Percentiles rank a stretch among this genome's conserved stretches.
Evolutionary conservation across 352 stramenopile species (phyloP).

Genomic region (Albugo laibachii): DNA sequence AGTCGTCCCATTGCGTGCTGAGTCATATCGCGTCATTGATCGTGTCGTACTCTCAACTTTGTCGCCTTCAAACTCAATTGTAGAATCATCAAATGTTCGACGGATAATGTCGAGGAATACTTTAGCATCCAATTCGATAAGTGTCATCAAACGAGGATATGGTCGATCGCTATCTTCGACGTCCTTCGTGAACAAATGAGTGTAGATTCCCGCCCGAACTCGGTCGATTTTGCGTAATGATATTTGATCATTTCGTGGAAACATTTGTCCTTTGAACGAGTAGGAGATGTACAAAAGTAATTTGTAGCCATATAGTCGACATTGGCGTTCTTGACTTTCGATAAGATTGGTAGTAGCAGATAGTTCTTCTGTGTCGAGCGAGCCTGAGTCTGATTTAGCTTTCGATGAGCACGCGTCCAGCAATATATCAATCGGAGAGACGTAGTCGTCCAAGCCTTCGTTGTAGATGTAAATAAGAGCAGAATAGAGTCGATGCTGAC

Average conservation of each 20-base stretch:
- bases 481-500: conserved; percentile 83
- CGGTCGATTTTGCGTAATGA: conserved; percentile 42
- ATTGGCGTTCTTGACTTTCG: conserved; percentile 19
- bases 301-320: conserved; percentile 69
- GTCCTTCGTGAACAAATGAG: conserved; percentile 69
- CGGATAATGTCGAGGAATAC: conserved; percentile 69
- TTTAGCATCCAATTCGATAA: conserved; percentile 61
- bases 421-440: conserved; percentile 80
- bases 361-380: conserved; percentile 33
- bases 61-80: conserved; percentile 71
- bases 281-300: conserved; percentile 82
- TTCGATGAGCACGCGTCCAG: conserved; percentile 48
- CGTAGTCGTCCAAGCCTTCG: conserved; percentile 83
- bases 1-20: conserved; percentile 41
- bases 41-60: conserved; percentile 17
- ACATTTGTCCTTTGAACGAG: conserved; percentile 76
- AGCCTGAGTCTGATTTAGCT: conserved; percentile 13
- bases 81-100: conserved; percentile 62
- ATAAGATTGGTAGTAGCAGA: conserved; percentile 15
- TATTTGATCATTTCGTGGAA: conserved; percentile 69
- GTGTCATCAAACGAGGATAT: conserved; percentile 67
- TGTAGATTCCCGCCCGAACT: conserved; percentile 56
- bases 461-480: conserved; percentile 92
- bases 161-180: conserved; percentile 12
- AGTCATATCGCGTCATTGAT: conserved; percentile 48